phyloP scores from a whole-genome alignment of 148 eudicot species.

The Spergularia marina region DNA sequence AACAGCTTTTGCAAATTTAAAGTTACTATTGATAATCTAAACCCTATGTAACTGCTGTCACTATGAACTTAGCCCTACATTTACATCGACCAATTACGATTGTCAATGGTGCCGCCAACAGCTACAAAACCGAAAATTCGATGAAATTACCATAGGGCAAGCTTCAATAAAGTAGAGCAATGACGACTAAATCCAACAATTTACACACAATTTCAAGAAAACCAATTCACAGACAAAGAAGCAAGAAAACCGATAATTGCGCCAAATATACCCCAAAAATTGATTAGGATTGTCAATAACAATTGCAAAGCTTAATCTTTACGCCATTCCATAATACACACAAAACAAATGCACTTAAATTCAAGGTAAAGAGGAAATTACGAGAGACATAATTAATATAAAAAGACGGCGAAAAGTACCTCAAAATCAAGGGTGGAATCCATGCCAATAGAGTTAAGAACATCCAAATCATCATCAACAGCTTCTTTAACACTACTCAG shows the following conservation, averaged over 20 bases:
- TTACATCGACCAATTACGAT: no score
- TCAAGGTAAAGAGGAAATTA: background rate
- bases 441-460: conserved; percentile 54
- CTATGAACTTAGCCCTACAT: no score
- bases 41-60: no score
- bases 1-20: background rate
- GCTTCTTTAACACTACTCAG: conserved; percentile 26
- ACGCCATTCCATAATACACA: no score
- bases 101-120: no score
- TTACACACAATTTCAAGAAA: background rate
- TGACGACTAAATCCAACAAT: background rate
- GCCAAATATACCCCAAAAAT: no score
- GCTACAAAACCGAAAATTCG: no score
- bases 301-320: no score
- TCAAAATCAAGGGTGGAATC: conserved; percentile 69
- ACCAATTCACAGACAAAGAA: background rate
- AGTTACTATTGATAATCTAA: background rate
- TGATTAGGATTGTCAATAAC: no score
- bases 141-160: no score
- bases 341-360: background rate
- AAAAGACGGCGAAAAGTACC: conserved; percentile 32
- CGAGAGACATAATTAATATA: background rate
- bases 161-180: no score
- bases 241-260: no score
- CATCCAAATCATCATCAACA: conserved; percentile 35